phyloP scores from a whole-genome alignment of 164 flowering plant species.

The Platanus orientalis region DNA sequence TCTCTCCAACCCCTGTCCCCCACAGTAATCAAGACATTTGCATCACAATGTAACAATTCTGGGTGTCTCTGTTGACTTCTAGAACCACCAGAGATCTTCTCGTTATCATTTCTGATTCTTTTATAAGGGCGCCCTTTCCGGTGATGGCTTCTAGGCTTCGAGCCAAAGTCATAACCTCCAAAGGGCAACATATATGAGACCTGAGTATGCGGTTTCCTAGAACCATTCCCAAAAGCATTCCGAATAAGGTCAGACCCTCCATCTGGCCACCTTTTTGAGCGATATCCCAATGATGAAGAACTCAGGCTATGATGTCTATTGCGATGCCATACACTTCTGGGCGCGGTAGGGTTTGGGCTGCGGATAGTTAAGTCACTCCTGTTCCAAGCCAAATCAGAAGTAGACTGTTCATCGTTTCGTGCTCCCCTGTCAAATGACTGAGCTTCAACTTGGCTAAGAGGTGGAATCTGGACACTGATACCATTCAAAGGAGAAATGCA shows the following conservation, averaged over 20 bases:
- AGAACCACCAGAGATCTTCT: conserved; percentile 44
- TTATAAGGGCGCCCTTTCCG: conserved; percentile 50
- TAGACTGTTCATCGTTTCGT: conserved; percentile 21
- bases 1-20: conserved; percentile 93
- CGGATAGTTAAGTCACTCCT: conserved; percentile 35
- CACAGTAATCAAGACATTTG: conserved; percentile 66
- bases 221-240: conserved; percentile 54
- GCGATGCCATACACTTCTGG: conserved; percentile 56
- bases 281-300: conserved; percentile 40
- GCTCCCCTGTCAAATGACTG: conserved; percentile 25
- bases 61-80: conserved; percentile 38
- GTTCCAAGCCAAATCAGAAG: conserved; percentile 37
- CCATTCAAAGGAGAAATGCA: conserved; percentile 29
- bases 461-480: conserved; percentile 45
- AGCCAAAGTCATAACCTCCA: conserved; percentile 46
- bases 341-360: conserved; percentile 62
- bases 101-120: conserved; percentile 53
- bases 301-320: conserved; percentile 30
- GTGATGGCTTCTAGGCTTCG: conserved; percentile 45
- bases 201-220: conserved; percentile 76
- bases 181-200: conserved; percentile 65
- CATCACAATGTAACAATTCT: conserved; percentile 59
- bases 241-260: conserved; percentile 35
- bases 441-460: conserved; percentile 27
- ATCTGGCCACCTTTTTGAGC: conserved; percentile 53